Conservation (phyloP, 805 yeast species). For the Barnettozyma botsteinii region DNA sequence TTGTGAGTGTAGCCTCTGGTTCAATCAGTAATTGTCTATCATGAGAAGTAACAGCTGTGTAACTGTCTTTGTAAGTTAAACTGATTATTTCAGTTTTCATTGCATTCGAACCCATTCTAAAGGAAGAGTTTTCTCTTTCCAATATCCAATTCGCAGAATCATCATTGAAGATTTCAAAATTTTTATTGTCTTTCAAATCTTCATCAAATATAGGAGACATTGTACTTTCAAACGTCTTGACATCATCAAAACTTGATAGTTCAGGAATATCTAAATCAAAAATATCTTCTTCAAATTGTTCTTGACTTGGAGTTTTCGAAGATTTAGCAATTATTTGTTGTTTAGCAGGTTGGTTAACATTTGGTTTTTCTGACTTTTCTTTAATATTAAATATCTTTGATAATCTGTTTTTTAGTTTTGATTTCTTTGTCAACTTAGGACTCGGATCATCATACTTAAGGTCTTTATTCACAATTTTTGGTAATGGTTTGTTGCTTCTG, state of each 20-base stretch:
- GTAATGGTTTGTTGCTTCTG: constrained; percentile 18
- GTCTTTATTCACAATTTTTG: constrained; percentile 10
- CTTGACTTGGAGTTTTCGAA: not conserved
- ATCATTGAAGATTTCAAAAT: not conserved
- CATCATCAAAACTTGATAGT: constrained; percentile 13
- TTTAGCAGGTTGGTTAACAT: not conserved
- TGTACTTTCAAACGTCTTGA: constrained; percentile 19
- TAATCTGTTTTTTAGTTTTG: constrained; percentile 13
- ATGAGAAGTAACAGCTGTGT: not conserved
- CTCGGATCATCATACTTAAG: not conserved
- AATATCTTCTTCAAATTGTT: not conserved
- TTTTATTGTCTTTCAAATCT: not conserved
- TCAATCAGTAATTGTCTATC: not conserved
- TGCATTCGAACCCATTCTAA: constrained; percentile 11
- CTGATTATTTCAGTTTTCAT: too few relatives aligned
- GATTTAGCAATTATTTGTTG: not conserved
- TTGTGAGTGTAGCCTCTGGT: not conserved
- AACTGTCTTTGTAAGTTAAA: too few relatives aligned
- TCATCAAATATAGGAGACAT: constrained; percentile 24
- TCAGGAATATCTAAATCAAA: constrained; percentile 14
- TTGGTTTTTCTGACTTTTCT: not conserved
- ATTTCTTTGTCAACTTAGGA: not conserved
- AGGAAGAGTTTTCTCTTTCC: constrained; percentile 21
- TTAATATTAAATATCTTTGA: constrained; percentile 17
- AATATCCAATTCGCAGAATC: constrained; percentile 10